These are phyloP conservation scores for Cruciata laevipes DNA, from an alignment of 257 asterid species.

Conservation along the genomic window DNA sequence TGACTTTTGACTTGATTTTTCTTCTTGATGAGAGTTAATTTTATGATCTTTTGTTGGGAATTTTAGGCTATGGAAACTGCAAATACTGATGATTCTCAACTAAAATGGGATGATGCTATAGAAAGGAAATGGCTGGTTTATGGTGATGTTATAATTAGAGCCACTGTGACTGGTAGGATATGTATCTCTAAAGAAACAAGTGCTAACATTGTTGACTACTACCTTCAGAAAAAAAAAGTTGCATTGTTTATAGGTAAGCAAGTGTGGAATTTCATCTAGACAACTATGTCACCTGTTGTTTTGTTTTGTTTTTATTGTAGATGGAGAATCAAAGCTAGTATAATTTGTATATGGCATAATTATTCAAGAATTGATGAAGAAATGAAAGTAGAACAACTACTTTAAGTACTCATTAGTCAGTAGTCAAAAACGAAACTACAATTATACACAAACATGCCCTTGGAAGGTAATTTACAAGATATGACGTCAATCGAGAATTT, in stretches of 20 bases:
- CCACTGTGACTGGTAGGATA: background rate
- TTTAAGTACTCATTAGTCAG: no score
- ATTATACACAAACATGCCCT: no score
- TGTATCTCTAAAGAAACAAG: background rate
- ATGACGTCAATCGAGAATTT: no score
- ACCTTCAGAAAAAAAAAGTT: no score
- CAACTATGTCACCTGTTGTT: background rate
- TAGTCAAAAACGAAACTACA: no score
- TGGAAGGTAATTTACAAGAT: no score
- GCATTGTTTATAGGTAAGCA: background rate
- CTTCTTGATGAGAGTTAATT: background rate
- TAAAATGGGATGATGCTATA: no score
- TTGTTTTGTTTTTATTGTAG: background rate
- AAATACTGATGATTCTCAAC: constrained; percentile 10
- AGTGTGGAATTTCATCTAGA: background rate
- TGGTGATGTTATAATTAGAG: background rate
- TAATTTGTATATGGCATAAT: no score
- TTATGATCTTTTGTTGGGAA: background rate
- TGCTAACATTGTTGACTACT: background rate
- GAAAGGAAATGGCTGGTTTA: background rate
- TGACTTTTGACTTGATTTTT: background rate
- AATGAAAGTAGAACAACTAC: no score
- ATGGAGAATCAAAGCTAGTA: background rate
- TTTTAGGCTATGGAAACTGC: constrained; percentile 40
- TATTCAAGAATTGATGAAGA: no score